phyloP scores from a whole-genome alignment of 163 green algal species.

The Scenedesmus sp. region DNA sequence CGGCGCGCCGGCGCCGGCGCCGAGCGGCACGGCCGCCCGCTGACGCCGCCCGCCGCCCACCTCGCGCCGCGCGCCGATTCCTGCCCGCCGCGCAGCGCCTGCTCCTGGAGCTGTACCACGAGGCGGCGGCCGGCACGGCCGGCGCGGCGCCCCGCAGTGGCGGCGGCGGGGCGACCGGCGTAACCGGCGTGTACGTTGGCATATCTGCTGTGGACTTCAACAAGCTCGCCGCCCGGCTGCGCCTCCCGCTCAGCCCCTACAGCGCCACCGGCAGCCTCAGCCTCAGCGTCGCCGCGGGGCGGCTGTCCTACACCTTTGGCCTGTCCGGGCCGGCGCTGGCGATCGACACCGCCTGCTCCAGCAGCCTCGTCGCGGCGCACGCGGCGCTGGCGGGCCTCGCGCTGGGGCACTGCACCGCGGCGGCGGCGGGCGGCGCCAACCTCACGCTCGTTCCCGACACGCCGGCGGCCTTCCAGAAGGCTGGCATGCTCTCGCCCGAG shows the following conservation, averaged over 20 bases:
- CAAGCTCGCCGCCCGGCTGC: slow-evolving; percentile 53
- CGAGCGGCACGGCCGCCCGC: no score
- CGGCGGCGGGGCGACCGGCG: not conserved
- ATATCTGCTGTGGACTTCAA: slow-evolving; percentile 80
- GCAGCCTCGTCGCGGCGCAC: slow-evolving; percentile 80
- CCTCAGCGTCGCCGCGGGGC: slow-evolving; percentile 64
- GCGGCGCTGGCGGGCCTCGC: slow-evolving; percentile 56
- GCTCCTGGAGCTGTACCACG: slow-evolving; percentile 70
- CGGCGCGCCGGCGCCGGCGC: slow-evolving; percentile 27
- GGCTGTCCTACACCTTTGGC: slow-evolving; percentile 81
- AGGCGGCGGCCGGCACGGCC: slow-evolving; percentile 31
- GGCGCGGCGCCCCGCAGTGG: not conserved
- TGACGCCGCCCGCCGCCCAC: no score
- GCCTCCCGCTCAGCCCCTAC: slow-evolving; percentile 44
- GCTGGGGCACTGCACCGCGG: slow-evolving; percentile 36
- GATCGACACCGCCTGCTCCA: slow-evolving; percentile 91
- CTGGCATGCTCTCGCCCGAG: slow-evolving; percentile 79
- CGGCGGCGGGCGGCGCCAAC: slow-evolving; percentile 57
- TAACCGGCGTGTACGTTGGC: slow-evolving; percentile 74
- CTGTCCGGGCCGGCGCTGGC: slow-evolving; percentile 76
- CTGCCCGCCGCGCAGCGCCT: no score
- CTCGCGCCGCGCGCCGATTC: slow-evolving; percentile 43
- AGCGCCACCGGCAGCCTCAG: slow-evolving; percentile 56
- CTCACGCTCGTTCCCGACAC: slow-evolving; percentile 65
- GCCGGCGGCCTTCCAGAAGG: slow-evolving; percentile 62